Conservation (phyloP, 148 eudicot genomes). For the Camellia granthamiana region DNA sequence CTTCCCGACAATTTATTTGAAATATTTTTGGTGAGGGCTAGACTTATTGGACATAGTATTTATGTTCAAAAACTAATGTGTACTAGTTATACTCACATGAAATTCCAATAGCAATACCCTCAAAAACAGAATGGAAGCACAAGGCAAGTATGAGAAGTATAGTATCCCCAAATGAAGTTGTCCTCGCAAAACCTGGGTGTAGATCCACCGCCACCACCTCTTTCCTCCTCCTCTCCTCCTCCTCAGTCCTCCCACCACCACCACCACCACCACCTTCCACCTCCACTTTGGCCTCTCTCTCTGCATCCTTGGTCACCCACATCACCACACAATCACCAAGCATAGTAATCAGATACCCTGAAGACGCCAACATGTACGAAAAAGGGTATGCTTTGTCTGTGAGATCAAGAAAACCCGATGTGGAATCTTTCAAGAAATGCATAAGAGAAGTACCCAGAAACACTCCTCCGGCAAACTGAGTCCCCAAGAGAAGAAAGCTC, state of each 20-base stretch:
- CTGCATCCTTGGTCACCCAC: constrained; percentile 24
- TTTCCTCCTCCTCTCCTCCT: not conserved
- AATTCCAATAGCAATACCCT: constrained; percentile 83
- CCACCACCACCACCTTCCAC: constrained; percentile 25
- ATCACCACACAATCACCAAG: constrained; percentile 49
- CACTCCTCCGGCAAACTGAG: constrained; percentile 76
- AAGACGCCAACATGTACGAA: constrained; percentile 64
- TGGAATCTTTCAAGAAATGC: constrained; percentile 65
- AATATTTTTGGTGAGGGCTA: no score
- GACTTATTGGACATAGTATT: no score
- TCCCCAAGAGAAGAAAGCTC: constrained; percentile 61
- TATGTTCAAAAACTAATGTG: no score
- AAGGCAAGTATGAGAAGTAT: constrained; percentile 66
- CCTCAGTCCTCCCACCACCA: not conserved
- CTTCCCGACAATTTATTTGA: no score
- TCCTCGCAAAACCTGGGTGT: constrained; percentile 36
- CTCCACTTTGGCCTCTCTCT: constrained; percentile 26
- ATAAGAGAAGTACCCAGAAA: constrained; percentile 61
- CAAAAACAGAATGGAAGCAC: constrained; percentile 79
- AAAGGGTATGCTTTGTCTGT: constrained; percentile 54
- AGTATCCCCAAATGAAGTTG: constrained; percentile 54
- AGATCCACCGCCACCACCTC: constrained; percentile 7
- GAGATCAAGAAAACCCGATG: constrained; percentile 33
- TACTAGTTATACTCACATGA: constrained; percentile 38
- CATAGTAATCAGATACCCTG: constrained; percentile 71